Evolutionary conservation across 108 stramenopile species (phyloP).

Genomic region (Nitzschia sp.): DNA sequence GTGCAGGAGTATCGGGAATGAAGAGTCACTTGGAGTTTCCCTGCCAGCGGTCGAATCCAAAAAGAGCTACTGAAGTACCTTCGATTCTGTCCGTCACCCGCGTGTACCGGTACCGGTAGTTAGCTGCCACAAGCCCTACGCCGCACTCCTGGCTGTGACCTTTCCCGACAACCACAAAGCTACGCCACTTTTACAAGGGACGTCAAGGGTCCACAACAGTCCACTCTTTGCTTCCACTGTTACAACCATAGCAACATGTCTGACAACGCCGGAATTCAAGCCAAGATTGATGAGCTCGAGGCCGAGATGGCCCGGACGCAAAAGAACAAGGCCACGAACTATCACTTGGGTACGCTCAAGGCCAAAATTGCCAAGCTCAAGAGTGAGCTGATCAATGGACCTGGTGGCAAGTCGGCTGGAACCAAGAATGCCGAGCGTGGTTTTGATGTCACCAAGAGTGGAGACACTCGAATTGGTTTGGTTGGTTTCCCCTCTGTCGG

Average conservation of each 20-base stretch:
- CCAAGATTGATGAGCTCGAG: conserved; percentile 84
- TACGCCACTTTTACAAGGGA: too few species aligned
- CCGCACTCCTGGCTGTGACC: too few species aligned
- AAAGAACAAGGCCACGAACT: conserved; percentile 86
- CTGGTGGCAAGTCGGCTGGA: conserved; percentile 82
- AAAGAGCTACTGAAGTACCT: too few species aligned
- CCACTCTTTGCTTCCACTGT: too few species aligned
- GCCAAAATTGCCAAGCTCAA: conserved; percentile 98
- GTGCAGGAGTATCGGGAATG: too few species aligned
- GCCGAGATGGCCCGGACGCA: conserved; percentile 94
- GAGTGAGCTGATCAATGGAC: conserved; percentile 77
- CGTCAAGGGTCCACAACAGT: too few species aligned
- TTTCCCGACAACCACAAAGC: too few species aligned
- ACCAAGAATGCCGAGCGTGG: conserved; percentile 93
- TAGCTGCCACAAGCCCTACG: too few species aligned
- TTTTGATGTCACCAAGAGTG: conserved; percentile 95
- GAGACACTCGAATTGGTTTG: conserved; percentile 95
- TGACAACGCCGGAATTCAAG: conserved; percentile 41
- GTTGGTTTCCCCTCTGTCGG: conserved; percentile 99
- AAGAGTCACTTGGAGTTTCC: too few species aligned
- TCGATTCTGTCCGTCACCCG: too few species aligned
- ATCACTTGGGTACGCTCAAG: conserved; percentile 93
- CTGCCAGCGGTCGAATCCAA: too few species aligned
- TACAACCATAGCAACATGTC: conserved; percentile 27
- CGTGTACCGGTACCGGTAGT: too few species aligned